A percentile compares a stretch with the other conserved stretches of the same genome.
Evolutionary conservation across 192 early-diverging fungal genomes (phyloP).

Genomic region (Podila horticola): DNA sequence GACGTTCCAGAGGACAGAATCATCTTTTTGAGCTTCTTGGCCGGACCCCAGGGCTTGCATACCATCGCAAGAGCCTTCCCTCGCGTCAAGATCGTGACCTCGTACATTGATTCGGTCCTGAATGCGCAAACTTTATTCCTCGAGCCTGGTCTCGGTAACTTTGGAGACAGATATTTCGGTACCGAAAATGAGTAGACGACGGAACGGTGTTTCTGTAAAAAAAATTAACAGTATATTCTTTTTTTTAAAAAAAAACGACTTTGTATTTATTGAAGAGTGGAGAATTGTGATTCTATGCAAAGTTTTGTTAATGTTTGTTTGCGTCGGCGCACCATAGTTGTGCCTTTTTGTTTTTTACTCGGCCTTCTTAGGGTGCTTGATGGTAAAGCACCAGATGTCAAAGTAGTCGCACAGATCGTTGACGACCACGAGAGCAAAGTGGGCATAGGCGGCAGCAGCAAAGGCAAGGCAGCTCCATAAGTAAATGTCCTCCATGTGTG

Average conservation of each 20-base stretch:
- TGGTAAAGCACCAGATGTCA: slow-evolving; percentile 83
- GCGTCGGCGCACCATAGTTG: background rate
- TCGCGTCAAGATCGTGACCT: slow-evolving; percentile 79
- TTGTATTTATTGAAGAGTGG: background rate
- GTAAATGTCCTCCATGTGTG: slow-evolving; percentile 60
- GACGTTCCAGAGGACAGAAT: slow-evolving; percentile 87
- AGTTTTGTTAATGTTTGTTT: no score
- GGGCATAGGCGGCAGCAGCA: slow-evolving; percentile 69
- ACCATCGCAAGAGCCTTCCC: slow-evolving; percentile 88
- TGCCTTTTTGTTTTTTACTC: slow-evolving; percentile 20
- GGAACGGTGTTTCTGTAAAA: background rate
- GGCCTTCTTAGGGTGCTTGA: slow-evolving; percentile 71
- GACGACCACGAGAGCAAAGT: slow-evolving; percentile 77
- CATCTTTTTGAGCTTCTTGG: slow-evolving; percentile 85
- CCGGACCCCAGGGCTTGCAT: slow-evolving; percentile 81
- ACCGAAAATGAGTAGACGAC: slow-evolving; percentile 41
- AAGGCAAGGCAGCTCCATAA: slow-evolving; percentile 68
- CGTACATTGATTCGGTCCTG: slow-evolving; percentile 80
- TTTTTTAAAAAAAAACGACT: background rate
- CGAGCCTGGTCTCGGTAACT: slow-evolving; percentile 89
- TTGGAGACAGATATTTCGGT: slow-evolving; percentile 78
- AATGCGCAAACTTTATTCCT: slow-evolving; percentile 73
- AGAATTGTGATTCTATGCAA: background rate
- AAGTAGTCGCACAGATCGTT: slow-evolving; percentile 78
- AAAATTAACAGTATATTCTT: no score